Conservation (phyloP, 202 grass and related monocot species). For the Panicum hallii region DNA sequence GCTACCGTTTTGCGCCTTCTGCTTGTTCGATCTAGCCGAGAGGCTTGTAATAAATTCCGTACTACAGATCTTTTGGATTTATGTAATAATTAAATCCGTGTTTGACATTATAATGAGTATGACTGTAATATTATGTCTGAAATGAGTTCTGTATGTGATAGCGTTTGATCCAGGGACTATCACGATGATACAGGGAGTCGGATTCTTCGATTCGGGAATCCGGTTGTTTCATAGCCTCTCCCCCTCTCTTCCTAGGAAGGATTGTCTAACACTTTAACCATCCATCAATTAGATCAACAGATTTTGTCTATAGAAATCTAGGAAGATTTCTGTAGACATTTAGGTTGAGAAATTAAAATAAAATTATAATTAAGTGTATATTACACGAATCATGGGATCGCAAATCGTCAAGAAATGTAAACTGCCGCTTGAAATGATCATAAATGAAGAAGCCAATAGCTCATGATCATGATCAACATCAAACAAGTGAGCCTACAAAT, state of each 20-base stretch:
- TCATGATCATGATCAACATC: conserved; percentile 2
- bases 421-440: not conserved
- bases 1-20: too few relatives aligned
- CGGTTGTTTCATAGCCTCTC: too few relatives aligned
- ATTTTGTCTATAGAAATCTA: not conserved
- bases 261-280: not conserved
- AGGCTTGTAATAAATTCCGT: too few relatives aligned
- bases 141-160: too few relatives aligned
- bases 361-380: not conserved
- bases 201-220: too few relatives aligned
- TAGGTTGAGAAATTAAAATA: not conserved
- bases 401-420: not conserved
- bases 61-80: too few relatives aligned
- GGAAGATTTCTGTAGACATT: not conserved
- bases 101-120: too few relatives aligned
- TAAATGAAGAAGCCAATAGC: not conserved
- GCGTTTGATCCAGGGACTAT: too few relatives aligned
- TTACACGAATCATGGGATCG: not conserved
- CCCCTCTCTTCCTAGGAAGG: not conserved
- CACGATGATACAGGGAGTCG: too few relatives aligned
- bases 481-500: not conserved
- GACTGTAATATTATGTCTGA: too few relatives aligned
- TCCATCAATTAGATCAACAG: not conserved
- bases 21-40: too few relatives aligned
- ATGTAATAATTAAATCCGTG: too few relatives aligned